Evolutionary conservation across 2,329 filamentous ascomycete species (phyloP), one percentile per base, ranked within the genome.

Genomic region (Exophiala viscosa): DNA sequence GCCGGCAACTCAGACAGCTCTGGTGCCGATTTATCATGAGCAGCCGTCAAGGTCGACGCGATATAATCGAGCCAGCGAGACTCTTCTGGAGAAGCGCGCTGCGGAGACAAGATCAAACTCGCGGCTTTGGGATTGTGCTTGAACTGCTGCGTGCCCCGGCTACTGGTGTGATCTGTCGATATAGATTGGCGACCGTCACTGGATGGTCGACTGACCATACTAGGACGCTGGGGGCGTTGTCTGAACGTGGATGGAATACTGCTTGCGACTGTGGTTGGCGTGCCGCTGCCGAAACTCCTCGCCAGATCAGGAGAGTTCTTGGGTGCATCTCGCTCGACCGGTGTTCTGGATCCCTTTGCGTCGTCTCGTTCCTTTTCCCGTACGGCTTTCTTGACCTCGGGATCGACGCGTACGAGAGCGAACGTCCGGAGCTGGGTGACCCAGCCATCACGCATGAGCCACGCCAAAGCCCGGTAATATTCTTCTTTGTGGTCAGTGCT

Each of bases 391-490:
- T 93, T 84, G 57, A 95, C 87, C 66, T 92, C 86, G 2, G 87
- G 84, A 70, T 85, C 86, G 38, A 93, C 87, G 45, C 92, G 82
- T 39, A 97, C 83, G 76, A 93, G 95, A 10, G 87, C 89, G 68
- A 95, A 96, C 0, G 90, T 93, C 58, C 90, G 88, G 5, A 99
- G 79, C 68, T 96, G 91, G 0, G 88, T 95, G 1, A 96, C 91
- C 88, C 93, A 96, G 11, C 90, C 90, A 42, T 90, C 87, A 36
- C 91, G 84, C 74, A 97, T 84, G 7, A 99, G 80, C 90, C 92
- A 99, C 17, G 90, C 90, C 20, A 99, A 76, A 69, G 97, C 95
- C 32, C 88, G 82, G 69, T 97, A 86, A 68, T 96, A 99, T 2
- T 85, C 84, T 5, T 86, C 84, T 39, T 92, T 87, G 66, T 96